These are phyloP conservation scores for Mrakia frigida DNA, from an alignment of 768 basidiomycete genomes.

Conservation along the genomic window DNA sequence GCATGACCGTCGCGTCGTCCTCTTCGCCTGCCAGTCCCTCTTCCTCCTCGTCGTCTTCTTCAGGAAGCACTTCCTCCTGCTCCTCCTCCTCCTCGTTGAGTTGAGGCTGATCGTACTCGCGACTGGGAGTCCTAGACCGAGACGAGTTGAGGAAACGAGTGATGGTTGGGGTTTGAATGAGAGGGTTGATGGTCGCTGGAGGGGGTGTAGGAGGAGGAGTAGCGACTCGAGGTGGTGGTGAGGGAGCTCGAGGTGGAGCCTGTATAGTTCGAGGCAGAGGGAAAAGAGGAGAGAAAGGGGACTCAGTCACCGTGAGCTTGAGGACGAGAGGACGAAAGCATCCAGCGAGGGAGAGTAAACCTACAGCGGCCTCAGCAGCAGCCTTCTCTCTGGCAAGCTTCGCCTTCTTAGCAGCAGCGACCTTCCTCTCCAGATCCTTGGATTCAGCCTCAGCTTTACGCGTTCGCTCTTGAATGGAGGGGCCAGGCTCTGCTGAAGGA, in stretches of 20 bases:
- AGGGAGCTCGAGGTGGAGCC: conserved; percentile 10
- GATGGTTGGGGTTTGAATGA: conserved; percentile 26
- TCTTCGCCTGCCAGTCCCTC: neutral
- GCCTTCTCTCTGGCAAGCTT: conserved; percentile 2
- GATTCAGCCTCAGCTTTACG: conserved; percentile 18
- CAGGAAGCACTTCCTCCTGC: neutral
- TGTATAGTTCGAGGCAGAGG: neutral
- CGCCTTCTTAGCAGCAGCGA: conserved; percentile 14
- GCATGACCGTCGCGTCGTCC: conserved; percentile 17
- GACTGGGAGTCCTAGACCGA: conserved; percentile 9
- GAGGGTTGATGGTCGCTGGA: conserved; percentile 7
- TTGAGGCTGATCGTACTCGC: conserved; percentile 1
- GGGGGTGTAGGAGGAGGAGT: conserved; percentile 14
- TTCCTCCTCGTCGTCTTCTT: neutral
- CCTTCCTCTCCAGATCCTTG: conserved; percentile 21
- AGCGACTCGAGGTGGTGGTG: neutral
- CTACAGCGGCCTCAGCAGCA: conserved; percentile 1
- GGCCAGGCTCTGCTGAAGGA: neutral
- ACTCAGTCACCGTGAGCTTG: too few species aligned
- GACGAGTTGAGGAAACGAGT: conserved; percentile 25
- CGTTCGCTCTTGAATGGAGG: conserved; percentile 14
- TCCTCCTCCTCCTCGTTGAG: conserved; percentile 18
- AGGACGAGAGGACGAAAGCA: neutral
- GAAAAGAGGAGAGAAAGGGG: neutral
- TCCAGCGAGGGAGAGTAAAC: neutral